Conservation (phyloP, 805 yeast species). For the Candida chauliodis region DNA sequence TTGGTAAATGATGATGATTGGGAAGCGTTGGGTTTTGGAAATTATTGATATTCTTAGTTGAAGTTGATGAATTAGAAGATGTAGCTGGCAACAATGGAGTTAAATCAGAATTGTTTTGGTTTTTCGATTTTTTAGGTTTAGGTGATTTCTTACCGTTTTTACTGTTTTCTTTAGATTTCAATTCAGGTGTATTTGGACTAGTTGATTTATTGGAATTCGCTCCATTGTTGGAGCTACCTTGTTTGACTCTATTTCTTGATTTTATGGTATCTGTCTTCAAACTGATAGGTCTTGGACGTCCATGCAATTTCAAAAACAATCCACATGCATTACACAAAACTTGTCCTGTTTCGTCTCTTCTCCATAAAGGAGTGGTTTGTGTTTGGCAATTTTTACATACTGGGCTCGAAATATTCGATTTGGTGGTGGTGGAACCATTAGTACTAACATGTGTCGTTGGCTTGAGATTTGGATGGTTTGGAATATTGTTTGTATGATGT, state of each 20-base stretch:
- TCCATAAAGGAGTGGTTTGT: constrained; percentile 91
- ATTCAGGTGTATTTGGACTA: constrained; percentile 54
- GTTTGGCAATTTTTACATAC: constrained; percentile 89
- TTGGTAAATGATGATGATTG: constrained; percentile 20
- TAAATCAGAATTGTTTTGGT: constrained; percentile 12
- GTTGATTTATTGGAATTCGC: constrained; percentile 30
- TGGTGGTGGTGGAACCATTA: constrained; percentile 64
- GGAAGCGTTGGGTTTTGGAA: constrained; percentile 2
- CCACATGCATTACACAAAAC: constrained; percentile 96
- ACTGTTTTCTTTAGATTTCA: constrained; percentile 47
- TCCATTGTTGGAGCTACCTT: constrained; percentile 18
- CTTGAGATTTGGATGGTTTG: constrained; percentile 61
- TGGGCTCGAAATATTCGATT: constrained; percentile 60
- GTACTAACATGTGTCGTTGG: constrained; percentile 52
- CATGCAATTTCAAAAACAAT: constrained; percentile 81
- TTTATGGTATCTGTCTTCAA: constrained; percentile 90
- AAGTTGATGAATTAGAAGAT: constrained; percentile 7
- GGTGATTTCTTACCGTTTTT: constrained; percentile 22
- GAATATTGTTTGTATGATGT: constrained; percentile 18
- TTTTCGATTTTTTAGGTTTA: constrained; percentile 14
- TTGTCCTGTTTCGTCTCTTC: constrained; percentile 77
- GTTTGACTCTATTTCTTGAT: constrained; percentile 81
- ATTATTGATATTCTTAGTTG: neutral
- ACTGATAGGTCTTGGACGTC: constrained; percentile 87
- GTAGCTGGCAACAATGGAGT: constrained; percentile 29